phyloP scores from a whole-genome alignment of 257 asterid species.

The Capsicum pubescens region DNA sequence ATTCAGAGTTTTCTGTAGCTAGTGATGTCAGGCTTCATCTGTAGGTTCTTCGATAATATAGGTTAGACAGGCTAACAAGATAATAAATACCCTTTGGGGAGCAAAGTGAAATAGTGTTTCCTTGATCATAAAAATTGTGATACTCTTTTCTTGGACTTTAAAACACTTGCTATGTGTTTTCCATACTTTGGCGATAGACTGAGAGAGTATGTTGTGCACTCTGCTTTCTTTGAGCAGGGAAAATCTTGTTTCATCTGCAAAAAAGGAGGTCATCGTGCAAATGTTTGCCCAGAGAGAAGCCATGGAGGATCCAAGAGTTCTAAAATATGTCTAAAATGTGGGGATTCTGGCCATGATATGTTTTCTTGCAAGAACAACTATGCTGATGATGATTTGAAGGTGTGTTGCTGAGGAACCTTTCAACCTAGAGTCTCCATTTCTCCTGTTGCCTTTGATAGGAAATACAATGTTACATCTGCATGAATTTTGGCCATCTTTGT shows the following conservation, averaged over 20 bases:
- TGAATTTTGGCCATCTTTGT: slow-evolving; percentile 81
- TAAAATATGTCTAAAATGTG: too few relatives aligned
- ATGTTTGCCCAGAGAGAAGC: slow-evolving; percentile 79
- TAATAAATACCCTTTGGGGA: neutral
- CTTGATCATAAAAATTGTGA: neutral
- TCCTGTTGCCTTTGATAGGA: too few relatives aligned
- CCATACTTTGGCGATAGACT: neutral
- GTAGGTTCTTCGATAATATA: neutral
- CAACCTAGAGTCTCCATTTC: too few relatives aligned
- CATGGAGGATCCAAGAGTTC: slow-evolving; percentile 36
- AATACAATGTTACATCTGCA: slow-evolving; percentile 79
- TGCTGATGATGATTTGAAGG: too few relatives aligned
- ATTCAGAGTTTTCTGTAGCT: neutral
- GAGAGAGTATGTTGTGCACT: slow-evolving; percentile 17
- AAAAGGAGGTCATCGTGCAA: slow-evolving; percentile 88
- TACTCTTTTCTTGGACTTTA: neutral
- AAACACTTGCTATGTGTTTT: neutral
- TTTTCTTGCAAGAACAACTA: too few relatives aligned
- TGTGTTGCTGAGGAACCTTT: too few relatives aligned
- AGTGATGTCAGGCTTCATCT: neutral
- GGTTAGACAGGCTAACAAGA: slow-evolving; percentile 6
- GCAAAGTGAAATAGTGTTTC: neutral
- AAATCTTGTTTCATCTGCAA: slow-evolving; percentile 87
- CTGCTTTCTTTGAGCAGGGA: slow-evolving; percentile 54
- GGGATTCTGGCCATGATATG: too few relatives aligned